Conservation (phyloP, 495 filamentous ascomycete genomes). For the Penicillium flavigenum region DNA sequence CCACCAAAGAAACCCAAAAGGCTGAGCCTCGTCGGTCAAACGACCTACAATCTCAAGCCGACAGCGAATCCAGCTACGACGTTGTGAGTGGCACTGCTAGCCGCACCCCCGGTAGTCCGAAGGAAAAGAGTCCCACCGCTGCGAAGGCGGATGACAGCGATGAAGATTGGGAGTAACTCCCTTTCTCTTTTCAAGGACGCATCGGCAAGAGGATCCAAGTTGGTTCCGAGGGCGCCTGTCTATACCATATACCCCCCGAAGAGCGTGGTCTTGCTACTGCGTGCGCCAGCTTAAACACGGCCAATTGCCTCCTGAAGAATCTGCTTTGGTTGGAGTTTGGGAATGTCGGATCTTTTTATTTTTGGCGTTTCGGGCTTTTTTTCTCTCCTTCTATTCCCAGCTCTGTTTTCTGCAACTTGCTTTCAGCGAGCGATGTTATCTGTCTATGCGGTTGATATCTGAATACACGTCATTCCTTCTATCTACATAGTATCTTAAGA, state of each 20-base stretch:
- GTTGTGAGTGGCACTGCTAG: slow-evolving; percentile 84
- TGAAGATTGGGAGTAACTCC: slow-evolving; percentile 80
- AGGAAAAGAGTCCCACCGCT: slow-evolving; percentile 56
- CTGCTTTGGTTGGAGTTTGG: slow-evolving; percentile 26
- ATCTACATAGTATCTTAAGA: not conserved
- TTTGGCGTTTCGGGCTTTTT: slow-evolving; percentile 22
- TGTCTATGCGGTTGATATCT: slow-evolving; percentile 13
- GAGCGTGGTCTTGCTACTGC: not conserved
- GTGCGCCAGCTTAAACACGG: not conserved
- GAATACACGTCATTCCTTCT: slow-evolving; percentile 19
- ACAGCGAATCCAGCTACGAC: slow-evolving; percentile 92
- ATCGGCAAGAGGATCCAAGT: slow-evolving; percentile 16
- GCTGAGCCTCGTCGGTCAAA: slow-evolving; percentile 75
- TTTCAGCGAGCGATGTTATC: slow-evolving; percentile 25
- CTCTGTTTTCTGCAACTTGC: slow-evolving; percentile 17
- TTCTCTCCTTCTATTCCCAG: slow-evolving; percentile 21
- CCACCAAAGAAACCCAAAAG: slow-evolving; percentile 46
- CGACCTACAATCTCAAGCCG: slow-evolving; percentile 79
- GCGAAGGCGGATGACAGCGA: slow-evolving; percentile 59
- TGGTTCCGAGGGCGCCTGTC: not conserved
- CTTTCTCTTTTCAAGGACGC: not conserved
- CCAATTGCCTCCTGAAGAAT: slow-evolving; percentile 5
- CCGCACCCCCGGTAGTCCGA: slow-evolving; percentile 73
- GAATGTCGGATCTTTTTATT: slow-evolving; percentile 13
- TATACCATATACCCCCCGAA: slow-evolving; percentile 7